Conservation (phyloP, 129 eudicot genomes). For the Arctium lappa region DNA sequence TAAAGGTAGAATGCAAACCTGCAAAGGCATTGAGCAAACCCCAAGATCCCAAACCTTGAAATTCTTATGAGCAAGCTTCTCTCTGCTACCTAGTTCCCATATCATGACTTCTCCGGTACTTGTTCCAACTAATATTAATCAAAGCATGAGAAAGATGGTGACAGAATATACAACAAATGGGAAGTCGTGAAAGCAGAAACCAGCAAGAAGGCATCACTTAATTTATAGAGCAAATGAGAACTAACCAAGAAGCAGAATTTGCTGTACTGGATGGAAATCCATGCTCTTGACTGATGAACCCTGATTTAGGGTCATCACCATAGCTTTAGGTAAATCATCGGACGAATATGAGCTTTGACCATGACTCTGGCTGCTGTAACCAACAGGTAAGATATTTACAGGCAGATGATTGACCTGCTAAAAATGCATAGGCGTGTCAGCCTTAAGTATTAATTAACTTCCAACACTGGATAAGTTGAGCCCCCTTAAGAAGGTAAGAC, state of each 20-base stretch:
- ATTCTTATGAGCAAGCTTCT: conserved; percentile 60
- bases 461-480: background rate
- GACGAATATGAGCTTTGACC: conserved; percentile 78
- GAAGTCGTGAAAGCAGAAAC: background rate
- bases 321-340: conserved; percentile 78
- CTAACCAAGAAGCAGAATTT: conserved; percentile 77
- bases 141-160: background rate
- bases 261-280: conserved; percentile 89
- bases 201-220: background rate
- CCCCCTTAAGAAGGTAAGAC: background rate
- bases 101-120: conserved; percentile 69
- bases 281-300: conserved; percentile 79
- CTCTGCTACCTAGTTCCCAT: conserved; percentile 76
- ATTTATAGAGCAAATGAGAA: background rate
- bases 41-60: conserved; percentile 85
- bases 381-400: conserved; percentile 66
- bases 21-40: conserved; percentile 60
- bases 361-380: conserved; percentile 58
- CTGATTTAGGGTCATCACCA: conserved; percentile 69
- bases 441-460: background rate
- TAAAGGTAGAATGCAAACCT: conserved; percentile 43
- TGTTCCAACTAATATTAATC: conserved; percentile 59
- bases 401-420: conserved; percentile 65
- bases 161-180: background rate
- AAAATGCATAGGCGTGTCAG: conserved; percentile 10